A percentile compares a stretch with the other conserved stretches of the same genome.
These are phyloP conservation scores for Aspergillus ostianus DNA, from an alignment of 495 filamentous ascomycete genomes.

Conservation along the genomic window DNA sequence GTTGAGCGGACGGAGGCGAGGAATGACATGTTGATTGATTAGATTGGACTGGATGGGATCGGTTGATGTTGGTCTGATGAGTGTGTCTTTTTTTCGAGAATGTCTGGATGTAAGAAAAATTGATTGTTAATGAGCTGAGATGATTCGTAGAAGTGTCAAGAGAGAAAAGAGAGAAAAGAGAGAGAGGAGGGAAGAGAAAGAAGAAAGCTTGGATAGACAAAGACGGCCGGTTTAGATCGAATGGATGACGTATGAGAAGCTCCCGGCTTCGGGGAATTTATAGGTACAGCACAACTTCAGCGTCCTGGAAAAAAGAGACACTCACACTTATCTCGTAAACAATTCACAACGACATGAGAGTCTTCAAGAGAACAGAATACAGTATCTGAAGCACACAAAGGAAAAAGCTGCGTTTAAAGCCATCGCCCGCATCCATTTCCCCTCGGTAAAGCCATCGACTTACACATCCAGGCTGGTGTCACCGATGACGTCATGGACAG, in stretches of 20 bases:
- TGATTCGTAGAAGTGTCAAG: neutral
- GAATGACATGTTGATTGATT: slow-evolving; percentile 31
- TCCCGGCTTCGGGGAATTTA: neutral
- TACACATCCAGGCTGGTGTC: neutral
- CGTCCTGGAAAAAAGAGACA: too few relatives aligned
- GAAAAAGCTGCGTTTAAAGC: too few relatives aligned
- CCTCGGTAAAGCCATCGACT: neutral
- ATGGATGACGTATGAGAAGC: neutral
- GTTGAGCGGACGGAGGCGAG: slow-evolving; percentile 28
- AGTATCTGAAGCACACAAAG: too few relatives aligned
- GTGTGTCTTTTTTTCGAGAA: neutral
- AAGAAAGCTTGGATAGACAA: neutral
- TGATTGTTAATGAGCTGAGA: neutral
- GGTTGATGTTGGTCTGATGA: too few relatives aligned
- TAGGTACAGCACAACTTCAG: too few relatives aligned
- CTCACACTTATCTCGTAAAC: too few relatives aligned
- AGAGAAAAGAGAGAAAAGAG: neutral
- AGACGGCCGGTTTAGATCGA: neutral
- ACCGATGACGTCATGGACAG: slow-evolving; percentile 19
- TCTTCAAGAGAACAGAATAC: too few relatives aligned
- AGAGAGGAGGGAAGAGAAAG: neutral
- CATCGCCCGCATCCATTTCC: neutral
- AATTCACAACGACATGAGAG: too few relatives aligned
- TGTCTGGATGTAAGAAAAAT: neutral
- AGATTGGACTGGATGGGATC: too few relatives aligned